Percentiles rank a stretch among this genome's conserved stretches.
phyloP scores from a whole-genome alignment of 805 yeast species.

The Zygotorulaspora danielsina region DNA sequence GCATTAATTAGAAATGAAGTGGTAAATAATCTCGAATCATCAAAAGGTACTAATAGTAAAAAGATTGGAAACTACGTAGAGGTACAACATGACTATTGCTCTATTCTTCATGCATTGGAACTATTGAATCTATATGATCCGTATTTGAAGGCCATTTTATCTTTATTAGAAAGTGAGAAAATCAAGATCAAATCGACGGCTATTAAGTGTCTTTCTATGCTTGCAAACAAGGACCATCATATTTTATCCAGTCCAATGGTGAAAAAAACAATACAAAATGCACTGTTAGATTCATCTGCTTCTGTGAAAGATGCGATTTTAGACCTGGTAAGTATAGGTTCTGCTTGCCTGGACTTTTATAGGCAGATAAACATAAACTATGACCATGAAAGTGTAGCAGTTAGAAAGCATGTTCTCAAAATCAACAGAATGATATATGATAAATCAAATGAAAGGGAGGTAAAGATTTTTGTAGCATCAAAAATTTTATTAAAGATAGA shows the following conservation, averaged over 20 bases:
- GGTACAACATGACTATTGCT: constrained; percentile 17
- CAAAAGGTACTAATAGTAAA: not conserved
- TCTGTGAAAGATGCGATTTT: constrained; percentile 73
- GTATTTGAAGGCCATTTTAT: constrained; percentile 48
- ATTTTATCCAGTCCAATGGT: constrained; percentile 49
- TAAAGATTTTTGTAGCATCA: constrained; percentile 45
- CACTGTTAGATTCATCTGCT: constrained; percentile 59
- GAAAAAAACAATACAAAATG: constrained; percentile 46
- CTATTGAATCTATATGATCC: constrained; percentile 44
- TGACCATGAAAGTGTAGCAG: constrained; percentile 58
- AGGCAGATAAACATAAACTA: constrained; percentile 42
- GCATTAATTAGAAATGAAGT: not conserved
- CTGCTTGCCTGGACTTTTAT: constrained; percentile 42
- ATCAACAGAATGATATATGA: constrained; percentile 48
- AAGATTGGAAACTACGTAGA: constrained; percentile 1
- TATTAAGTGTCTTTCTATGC: constrained; percentile 53
- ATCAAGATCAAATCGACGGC: constrained; percentile 59
- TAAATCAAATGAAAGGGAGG: constrained; percentile 28
- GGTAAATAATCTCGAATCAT: not conserved
- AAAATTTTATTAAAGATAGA: constrained; percentile 52
- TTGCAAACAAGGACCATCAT: constrained; percentile 50
- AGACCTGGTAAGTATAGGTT: constrained; percentile 51
- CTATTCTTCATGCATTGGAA: constrained; percentile 24
- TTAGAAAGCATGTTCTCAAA: constrained; percentile 58
- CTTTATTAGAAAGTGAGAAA: constrained; percentile 46